Evolutionary conservation across 306 rosid species (phyloP).

Genomic region (Prunus dulcis): DNA sequence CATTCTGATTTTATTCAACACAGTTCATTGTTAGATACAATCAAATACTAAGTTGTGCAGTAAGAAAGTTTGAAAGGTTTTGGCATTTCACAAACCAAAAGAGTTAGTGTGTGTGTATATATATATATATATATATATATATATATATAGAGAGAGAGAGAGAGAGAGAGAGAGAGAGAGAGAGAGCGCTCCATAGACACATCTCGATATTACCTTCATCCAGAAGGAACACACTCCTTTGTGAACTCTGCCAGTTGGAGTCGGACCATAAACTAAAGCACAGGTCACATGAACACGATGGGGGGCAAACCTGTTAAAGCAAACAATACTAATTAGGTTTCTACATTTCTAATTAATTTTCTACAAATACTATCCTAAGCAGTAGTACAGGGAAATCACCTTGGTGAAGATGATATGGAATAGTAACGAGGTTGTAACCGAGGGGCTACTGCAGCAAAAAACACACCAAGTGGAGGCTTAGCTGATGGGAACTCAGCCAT

Average conservation of each 20-base stretch:
- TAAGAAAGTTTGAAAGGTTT: slow-evolving; percentile 8
- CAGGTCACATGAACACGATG: slow-evolving; percentile 84
- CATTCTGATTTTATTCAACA: slow-evolving; percentile 53
- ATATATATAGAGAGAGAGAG: slow-evolving; percentile 12
- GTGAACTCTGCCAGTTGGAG: slow-evolving; percentile 91
- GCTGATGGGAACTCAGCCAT: slow-evolving; percentile 95
- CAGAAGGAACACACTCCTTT: slow-evolving; percentile 95
- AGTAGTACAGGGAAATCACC: slow-evolving; percentile 34
- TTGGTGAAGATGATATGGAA: slow-evolving; percentile 96
- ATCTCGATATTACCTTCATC: slow-evolving; percentile 78
- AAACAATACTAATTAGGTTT: slow-evolving; percentile 11
- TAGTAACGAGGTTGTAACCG: slow-evolving; percentile 91
- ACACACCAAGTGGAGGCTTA: slow-evolving; percentile 92
- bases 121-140: no score
- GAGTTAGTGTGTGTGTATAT: not conserved
- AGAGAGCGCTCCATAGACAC: slow-evolving; percentile 10
- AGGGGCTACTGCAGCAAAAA: slow-evolving; percentile 90
- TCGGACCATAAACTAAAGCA: slow-evolving; percentile 86
- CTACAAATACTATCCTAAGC: not conserved
- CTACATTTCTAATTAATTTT: not conserved
- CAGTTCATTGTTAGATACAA: slow-evolving; percentile 27
- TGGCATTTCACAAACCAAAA: slow-evolving; percentile 8
- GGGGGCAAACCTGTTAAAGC: slow-evolving; percentile 54
- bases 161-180: slow-evolving; percentile 5
- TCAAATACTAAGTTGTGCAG: not conserved